These are phyloP conservation scores for Cyberlindnera mrakii DNA, from an alignment of 805 yeast genomes.

Conservation along the genomic window DNA sequence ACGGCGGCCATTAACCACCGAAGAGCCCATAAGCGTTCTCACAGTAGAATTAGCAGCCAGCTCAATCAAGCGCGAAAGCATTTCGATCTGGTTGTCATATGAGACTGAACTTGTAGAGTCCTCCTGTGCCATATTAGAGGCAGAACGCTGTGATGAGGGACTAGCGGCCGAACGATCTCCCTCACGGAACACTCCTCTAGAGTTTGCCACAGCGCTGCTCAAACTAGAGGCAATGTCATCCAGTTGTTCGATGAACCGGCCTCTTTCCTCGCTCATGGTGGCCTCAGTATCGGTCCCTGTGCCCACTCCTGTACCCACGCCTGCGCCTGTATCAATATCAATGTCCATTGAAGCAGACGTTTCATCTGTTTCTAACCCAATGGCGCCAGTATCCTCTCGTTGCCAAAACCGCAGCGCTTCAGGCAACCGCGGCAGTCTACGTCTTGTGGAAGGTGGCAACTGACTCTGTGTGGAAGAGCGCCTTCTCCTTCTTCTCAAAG, in stretches of 20 bases:
- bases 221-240: conserved; percentile 19
- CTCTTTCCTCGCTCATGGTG: conserved; percentile 1
- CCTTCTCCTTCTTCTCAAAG: conserved; percentile 16
- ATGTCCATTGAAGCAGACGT: neutral
- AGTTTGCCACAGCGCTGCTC: conserved; percentile 6
- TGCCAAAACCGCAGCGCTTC: conserved; percentile 15
- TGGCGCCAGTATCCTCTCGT: neutral
- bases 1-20: conserved; percentile 22
- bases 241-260: conserved; percentile 16
- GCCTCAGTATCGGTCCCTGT: neutral
- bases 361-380: neutral
- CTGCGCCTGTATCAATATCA: neutral
- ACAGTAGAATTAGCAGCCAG: conserved; percentile 42
- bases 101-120: conserved; percentile 2
- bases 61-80: conserved; percentile 37
- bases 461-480: conserved; percentile 17
- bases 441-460: conserved; percentile 19
- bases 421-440: conserved; percentile 13
- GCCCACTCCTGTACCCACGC: too few species aligned
- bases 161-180: neutral
- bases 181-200: neutral
- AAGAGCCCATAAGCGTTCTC: conserved; percentile 29
- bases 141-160: neutral
- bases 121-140: too few species aligned
- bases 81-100: conserved; percentile 31